These are phyloP conservation scores for Colletotrichum sp. DNA, from an alignment of 2,329 filamentous ascomycete genomes.

Conservation along the genomic window DNA sequence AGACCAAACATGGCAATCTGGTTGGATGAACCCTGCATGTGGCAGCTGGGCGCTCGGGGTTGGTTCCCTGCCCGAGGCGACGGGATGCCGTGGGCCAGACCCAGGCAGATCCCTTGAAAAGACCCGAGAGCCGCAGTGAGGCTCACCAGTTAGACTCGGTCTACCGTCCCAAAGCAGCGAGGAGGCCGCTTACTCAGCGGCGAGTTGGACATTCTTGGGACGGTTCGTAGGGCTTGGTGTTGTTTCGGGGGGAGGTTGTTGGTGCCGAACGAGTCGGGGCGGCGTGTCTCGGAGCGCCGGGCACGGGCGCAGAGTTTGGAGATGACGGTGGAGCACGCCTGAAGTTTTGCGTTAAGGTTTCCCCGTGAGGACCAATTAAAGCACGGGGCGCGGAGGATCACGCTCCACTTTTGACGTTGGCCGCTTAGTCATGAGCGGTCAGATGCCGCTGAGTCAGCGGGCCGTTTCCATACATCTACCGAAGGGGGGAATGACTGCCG, in stretches of 20 bases:
- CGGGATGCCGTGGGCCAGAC: not conserved
- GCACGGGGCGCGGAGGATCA: not conserved
- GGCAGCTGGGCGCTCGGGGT: not conserved
- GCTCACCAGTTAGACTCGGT: not conserved
- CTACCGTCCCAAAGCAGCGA: not conserved
- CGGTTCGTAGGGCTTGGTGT: not conserved
- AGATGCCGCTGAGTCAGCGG: conserved; percentile 9
- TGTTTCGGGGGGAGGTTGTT: not conserved
- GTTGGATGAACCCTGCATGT: not conserved
- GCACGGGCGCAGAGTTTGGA: not conserved
- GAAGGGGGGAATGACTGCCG: not conserved
- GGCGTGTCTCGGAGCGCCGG: not conserved
- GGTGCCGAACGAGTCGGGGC: not conserved
- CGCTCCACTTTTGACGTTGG: not conserved
- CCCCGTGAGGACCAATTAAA: not conserved
- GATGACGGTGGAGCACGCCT: not conserved
- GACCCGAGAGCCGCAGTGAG: not conserved
- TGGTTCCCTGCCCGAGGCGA: not conserved
- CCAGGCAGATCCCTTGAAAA: not conserved
- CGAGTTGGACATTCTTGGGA: not conserved
- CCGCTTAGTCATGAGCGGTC: not conserved
- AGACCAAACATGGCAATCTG: not conserved
- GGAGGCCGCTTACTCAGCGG: not conserved
- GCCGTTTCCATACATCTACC: conserved; percentile 4
- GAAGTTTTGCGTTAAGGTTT: not conserved